Percentiles rank a stretch among this genome's conserved stretches.
These are phyloP conservation scores for Cryptococcus floricola DNA, from an alignment of 1,284 basidiomycete genomes.

Conservation along the genomic window DNA sequence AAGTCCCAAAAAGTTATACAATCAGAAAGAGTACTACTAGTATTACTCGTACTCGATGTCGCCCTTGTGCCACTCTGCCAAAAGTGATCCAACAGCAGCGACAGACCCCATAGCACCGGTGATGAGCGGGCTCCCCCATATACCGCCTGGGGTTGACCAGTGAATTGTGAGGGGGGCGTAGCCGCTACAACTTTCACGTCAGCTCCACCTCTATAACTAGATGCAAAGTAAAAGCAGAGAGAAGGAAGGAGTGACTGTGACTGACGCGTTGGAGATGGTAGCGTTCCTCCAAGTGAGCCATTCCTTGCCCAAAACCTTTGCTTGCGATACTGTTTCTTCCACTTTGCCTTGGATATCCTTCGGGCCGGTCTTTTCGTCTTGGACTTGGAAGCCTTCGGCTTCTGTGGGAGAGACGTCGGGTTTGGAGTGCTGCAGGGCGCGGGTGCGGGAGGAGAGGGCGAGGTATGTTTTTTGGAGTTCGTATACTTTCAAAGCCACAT, in stretches of 20 bases:
- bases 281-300: conserved; percentile 32
- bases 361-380: conserved; percentile 8
- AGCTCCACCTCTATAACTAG: background rate
- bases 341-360: background rate
- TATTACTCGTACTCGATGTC: background rate
- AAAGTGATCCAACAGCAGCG: conserved; percentile 26
- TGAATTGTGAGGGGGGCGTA: conserved; percentile 48
- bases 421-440: conserved; percentile 18
- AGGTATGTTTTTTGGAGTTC: conserved; percentile 26
- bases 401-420: conserved; percentile 16
- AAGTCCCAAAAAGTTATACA: background rate
- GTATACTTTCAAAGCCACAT: conserved; percentile 38
- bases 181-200: conserved; percentile 24
- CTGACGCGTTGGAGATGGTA: conserved; percentile 21
- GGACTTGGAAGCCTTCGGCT: conserved; percentile 39
- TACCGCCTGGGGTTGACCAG: conserved; percentile 41
- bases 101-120: conserved; percentile 32
- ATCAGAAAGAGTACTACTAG: background rate
- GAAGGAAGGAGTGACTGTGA: conserved; percentile 27
- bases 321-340: conserved; percentile 1
- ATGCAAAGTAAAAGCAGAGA: background rate
- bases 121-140: conserved; percentile 41
- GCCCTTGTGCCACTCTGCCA: conserved; percentile 16
- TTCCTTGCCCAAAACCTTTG: conserved; percentile 24
- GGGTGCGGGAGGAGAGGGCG: conserved; percentile 20